These are phyloP conservation scores for Tolypocladium pustulatum DNA, from an alignment of 2,329 filamentous ascomycete genomes.

Conservation along the genomic window DNA sequence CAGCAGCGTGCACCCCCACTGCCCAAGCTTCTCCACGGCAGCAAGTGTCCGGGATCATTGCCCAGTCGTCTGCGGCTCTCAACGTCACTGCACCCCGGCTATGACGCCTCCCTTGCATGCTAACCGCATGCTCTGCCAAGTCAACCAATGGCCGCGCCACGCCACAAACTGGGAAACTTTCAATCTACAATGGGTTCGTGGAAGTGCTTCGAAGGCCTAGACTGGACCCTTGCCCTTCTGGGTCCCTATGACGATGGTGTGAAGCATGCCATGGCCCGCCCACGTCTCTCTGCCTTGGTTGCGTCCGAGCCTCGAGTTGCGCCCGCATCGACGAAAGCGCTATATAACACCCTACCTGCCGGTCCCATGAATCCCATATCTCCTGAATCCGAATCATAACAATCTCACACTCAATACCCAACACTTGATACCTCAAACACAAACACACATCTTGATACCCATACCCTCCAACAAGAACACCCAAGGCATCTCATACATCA, in stretches of 20 bases:
- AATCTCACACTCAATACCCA: not conserved
- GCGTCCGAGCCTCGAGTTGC: not conserved
- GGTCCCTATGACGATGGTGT: not conserved
- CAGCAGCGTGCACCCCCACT: not conserved
- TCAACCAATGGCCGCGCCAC: not conserved
- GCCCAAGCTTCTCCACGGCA: not conserved
- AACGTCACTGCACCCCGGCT: conserved; percentile 1
- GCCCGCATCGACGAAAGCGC: not conserved
- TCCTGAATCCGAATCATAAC: not conserved
- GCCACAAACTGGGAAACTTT: not conserved
- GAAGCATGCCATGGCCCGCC: not conserved
- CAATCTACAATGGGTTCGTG: not conserved
- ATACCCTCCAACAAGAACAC: not conserved
- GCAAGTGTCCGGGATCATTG: conserved; percentile 2
- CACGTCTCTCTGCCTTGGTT: not conserved
- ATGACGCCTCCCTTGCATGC: not conserved
- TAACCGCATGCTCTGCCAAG: not conserved
- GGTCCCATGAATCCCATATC: not conserved
- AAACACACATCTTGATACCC: not conserved
- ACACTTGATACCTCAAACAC: not conserved
- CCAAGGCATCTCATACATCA: not conserved
- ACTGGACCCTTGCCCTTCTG: not conserved
- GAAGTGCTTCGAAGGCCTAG: not conserved
- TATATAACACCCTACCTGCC: not conserved
- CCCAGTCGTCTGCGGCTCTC: not conserved